Percentiles rank a stretch among this genome's conserved stretches.
phyloP scores from a whole-genome alignment of 306 rosid species.

The Urtica urens region DNA sequence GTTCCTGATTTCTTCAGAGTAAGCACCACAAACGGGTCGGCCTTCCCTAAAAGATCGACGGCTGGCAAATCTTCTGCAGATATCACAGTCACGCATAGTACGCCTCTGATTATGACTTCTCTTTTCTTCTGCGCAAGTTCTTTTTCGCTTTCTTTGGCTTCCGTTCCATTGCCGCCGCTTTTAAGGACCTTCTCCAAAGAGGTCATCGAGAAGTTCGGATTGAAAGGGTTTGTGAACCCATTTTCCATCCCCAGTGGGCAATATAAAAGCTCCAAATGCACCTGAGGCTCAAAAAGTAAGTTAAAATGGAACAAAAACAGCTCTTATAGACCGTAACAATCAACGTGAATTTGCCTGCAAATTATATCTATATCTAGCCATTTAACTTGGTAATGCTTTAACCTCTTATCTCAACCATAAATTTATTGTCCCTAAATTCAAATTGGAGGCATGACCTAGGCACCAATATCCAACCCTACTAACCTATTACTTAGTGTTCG shows the following conservation, averaged over 20 bases:
- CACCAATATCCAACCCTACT: too few species aligned
- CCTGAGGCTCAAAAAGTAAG: conserved; percentile 35
- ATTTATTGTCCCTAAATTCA: too few species aligned
- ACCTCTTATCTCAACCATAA: too few species aligned
- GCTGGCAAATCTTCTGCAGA: conserved; percentile 96
- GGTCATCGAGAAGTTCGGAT: conserved; percentile 52
- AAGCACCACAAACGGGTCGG: conserved; percentile 83
- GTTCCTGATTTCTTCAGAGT: conserved; percentile 77
- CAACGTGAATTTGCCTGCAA: too few species aligned
- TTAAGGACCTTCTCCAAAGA: conserved; percentile 80
- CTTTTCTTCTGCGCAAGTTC: conserved; percentile 47
- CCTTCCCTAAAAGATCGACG: conserved; percentile 70
- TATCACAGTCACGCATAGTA: conserved; percentile 68
- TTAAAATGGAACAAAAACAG: conserved; percentile 5
- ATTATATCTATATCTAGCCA: too few species aligned
- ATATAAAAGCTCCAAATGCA: conserved; percentile 89
- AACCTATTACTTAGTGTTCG: too few species aligned
- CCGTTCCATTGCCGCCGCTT: conserved; percentile 49
- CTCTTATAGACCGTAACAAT: too few species aligned
- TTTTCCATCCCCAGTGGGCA: conserved; percentile 70
- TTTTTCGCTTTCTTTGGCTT: conserved; percentile 45
- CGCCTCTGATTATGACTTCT: conserved; percentile 90
- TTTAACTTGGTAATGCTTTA: too few species aligned
- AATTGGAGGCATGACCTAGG: too few species aligned
- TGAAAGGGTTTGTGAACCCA: conserved; percentile 64